Base-by-base conservation (phyloP, 805 yeast genomes). In the Saturnispora kantuleensis region DNA sequence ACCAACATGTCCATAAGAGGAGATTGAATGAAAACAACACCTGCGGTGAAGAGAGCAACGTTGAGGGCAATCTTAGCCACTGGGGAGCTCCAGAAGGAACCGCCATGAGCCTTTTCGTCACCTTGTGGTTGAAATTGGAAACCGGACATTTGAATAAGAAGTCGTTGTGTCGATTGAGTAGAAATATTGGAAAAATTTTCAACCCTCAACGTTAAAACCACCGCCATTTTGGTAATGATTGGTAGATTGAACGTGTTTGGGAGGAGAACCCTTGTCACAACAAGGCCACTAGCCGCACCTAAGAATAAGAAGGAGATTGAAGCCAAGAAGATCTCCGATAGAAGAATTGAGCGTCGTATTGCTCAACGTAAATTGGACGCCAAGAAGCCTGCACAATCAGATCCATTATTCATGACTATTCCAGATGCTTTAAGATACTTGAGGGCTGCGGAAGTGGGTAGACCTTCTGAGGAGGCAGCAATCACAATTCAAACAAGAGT, bases 361-460 rank as follows among this genome's bases (percentile, higher is more conserved):
- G 53, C 55, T 13, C 38, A 46, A 30, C 54, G 57, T 28, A 56
- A 52, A 43, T 12, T 56, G 18, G 63, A 64, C 44, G 74, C 76
- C 37, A 62, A 64, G 44, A 56, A 54, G 33, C 80, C 60, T 49
- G 72, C 70, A 47, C 65, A 52, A 59, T 63, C 51, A 11, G 70
- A 71, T 42, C 89, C 89, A 1, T 67, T 83, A 44, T 81, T 77
- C 57, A 77, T 84, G 83, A 79, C 76, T 41, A 70, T 87, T 7
- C 76, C 84, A 5, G 63, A 67, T 29, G 96, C 97, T 1, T 62
- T 87, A 61, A 73, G 84, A 54, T 88, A 79, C 57, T 59, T 90
- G 46, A 72, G 96, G 50, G 96, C 97, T 0, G 77, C 88, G 5
- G 96, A 88, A 62, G 94, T 88, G 5, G 97, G 98, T 5, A 77